Base-by-base conservation (phyloP, 2,329 filamentous ascomycete genomes). In the Ambrosiella xylebori region DNA sequence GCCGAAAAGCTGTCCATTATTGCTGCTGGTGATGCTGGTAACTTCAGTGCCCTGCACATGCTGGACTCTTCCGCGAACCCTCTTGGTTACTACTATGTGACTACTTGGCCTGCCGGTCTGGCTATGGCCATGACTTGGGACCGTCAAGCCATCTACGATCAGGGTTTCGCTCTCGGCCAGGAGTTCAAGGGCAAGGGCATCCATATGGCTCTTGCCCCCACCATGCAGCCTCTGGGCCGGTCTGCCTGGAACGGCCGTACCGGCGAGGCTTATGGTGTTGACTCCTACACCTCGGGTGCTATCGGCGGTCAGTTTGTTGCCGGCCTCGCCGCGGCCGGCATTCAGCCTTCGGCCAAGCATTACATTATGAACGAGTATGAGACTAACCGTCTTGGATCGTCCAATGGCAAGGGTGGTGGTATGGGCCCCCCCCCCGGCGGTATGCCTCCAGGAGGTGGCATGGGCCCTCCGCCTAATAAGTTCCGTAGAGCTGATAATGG, bases 61-160 rank as follows among this genome's bases (percentile, higher is more conserved):
- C 81, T 78, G n/a, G 72, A 73, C 7, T 71, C 80, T 27, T 74
- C 80, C 17, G 67, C 70, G 37, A 72, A 74, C 13, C 63, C 63
- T 35, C 78, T 81, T 62, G 75, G 76, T 60, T 90, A 88, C 65
- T 87, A 86, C 0, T 76, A 61, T 56, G 79, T 80, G 52, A 89
- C 84, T 8, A 85, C 86, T 0, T 93, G 89, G 66, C 85, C 88
- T 0, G 86, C 88, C 0, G 87, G 85, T 1, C 79, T 94, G 56
- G 87, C 86, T 1, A 82, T 84, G 0, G 88, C 85, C 0, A 79
- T 85, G 1, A 93, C 86, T 0, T 94, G 86, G 86, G 88, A 89
- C 66, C 78, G 81, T 53, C 76, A 82, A 1, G 71, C 93, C 54
- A 88, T 93, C 71, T 79, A 82, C 58, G 71, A 81, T 63, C 78